These are phyloP conservation scores for Pythium sp. DNA, from an alignment of 352 stramenopile genomes.

Conservation along the genomic window DNA sequence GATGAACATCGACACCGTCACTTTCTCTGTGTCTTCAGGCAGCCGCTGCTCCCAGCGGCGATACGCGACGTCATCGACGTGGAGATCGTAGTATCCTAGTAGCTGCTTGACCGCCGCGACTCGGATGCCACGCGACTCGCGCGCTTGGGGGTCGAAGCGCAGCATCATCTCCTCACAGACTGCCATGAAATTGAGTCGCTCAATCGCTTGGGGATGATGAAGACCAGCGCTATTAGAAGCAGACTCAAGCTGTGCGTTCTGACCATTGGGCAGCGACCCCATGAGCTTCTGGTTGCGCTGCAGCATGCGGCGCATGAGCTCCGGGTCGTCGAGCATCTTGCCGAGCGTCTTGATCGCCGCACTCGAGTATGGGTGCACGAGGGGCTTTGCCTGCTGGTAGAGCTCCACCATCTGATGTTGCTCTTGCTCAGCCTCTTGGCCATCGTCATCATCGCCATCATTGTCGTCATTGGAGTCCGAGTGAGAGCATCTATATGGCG, in stretches of 20 bases:
- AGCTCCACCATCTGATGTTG: conserved; percentile 21
- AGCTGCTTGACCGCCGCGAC: conserved; percentile 36
- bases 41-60: conserved; percentile 62
- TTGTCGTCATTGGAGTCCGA: conserved; percentile 2
- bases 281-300: conserved; percentile 30
- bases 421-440: background rate
- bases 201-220: background rate
- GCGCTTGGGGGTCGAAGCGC: conserved; percentile 39
- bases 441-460: conserved; percentile 5
- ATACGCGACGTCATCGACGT: conserved; percentile 38
- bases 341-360: conserved; percentile 55
- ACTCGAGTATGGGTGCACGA: conserved; percentile 61
- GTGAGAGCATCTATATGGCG: background rate
- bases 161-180: conserved; percentile 48
- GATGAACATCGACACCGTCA: conserved; percentile 41
- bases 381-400: conserved; percentile 51
- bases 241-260: background rate
- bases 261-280: background rate
- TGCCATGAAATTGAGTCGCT: conserved; percentile 39
- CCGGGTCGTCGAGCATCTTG: conserved; percentile 39
- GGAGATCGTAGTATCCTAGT: conserved; percentile 36
- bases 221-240: background rate
- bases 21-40: conserved; percentile 20
- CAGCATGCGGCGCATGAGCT: conserved; percentile 57
- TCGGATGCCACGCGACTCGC: conserved; percentile 29